Base-by-base conservation (phyloP, 169 alveolate species). In the Cystoisospora suis region DNA sequence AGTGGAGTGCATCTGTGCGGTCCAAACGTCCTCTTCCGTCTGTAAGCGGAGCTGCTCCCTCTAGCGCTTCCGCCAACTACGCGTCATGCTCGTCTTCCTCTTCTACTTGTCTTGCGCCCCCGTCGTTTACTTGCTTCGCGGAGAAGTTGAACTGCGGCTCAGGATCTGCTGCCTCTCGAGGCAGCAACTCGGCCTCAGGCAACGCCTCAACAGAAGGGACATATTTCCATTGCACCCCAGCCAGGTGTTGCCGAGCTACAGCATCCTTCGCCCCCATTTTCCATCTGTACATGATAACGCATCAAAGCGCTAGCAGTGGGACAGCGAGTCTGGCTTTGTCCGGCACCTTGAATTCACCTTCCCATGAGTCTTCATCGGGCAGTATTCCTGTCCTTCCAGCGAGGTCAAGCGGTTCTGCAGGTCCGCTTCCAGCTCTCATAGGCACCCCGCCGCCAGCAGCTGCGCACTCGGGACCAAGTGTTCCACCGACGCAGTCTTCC, bases 181-280 rank as follows among this genome's bases (percentile, higher is more conserved):
- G n/a, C n/a, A n/a, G n/a, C n/a, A 61, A 38, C 47, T 49, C 34
- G 75, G 70, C 3, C 70, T 38, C 36, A 81, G 47, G 75, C 72
- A 49, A 75, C 88, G 56, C 77, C 88, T 38, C 36, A 53, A 23
- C 29, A 53, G 65, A 23, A 2, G 80, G 80, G 27, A 53, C 56
- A 5, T 72, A 72, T 56, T 72, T 72, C 53, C 90, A 86, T 75
- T 86, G 90, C 90, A 86, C 90, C 29, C 90, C 90, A 6, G 90
- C 90, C 77, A 70, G 90, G 32, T 86, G 90, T 75, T 86, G 90
- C 70, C 49, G 69, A 3, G 72, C 85, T 32, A 32, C 90, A 6
- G 9, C 83, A 6, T 40, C 83, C 53, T 34, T 3, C 20, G 47
- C 56, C n/a, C 83, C 83, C 32, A 72, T 72, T 56, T 36, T 72